phyloP scores from a whole-genome alignment of 129 eudicot genomes.

The Saussurea involucrata region DNA sequence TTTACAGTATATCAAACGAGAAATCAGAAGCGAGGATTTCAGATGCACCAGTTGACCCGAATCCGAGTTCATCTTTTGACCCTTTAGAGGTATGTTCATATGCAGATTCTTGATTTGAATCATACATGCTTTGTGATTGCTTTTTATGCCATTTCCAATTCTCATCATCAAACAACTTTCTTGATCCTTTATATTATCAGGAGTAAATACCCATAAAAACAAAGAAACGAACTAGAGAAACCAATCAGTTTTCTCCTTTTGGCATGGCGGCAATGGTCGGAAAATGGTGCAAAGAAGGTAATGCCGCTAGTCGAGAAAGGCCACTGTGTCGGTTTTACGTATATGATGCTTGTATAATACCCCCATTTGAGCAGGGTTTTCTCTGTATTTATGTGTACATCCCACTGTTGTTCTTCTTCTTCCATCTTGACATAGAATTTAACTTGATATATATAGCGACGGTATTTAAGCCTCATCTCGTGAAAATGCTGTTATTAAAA shows the following conservation, averaged over 20 bases:
- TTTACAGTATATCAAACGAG: conserved; percentile 69
- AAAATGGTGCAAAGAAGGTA: conserved; percentile 15
- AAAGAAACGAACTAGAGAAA: not conserved
- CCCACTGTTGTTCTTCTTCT: not conserved
- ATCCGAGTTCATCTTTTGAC: conserved; percentile 33
- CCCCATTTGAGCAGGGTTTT: conserved; percentile 6
- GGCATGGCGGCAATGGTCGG: conserved; percentile 1
- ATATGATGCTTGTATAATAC: conserved; percentile 13
- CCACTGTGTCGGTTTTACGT: conserved; percentile 11
- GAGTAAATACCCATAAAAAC: conserved; percentile 9
- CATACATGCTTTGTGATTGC: not conserved
- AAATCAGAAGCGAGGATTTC: conserved; percentile 87
- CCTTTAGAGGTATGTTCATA: conserved; percentile 53
- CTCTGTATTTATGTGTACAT: conserved; percentile 25
- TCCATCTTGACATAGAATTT: conserved; percentile 9
- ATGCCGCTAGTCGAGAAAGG: conserved; percentile 6
- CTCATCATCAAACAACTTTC: conserved; percentile 12
- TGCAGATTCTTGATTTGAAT: not conserved
- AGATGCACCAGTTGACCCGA: conserved; percentile 52
- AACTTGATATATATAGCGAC: conserved; percentile 12
- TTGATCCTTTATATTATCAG: conserved; percentile 17
- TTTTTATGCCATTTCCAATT: conserved; percentile 4
- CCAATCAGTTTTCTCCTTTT: conserved; percentile 10
- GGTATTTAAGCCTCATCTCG: not conserved
- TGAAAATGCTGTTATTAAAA: conserved; percentile 3